These are phyloP conservation scores for Mycena haematopus DNA, from an alignment of 768 basidiomycete species.

Conservation along the genomic window DNA sequence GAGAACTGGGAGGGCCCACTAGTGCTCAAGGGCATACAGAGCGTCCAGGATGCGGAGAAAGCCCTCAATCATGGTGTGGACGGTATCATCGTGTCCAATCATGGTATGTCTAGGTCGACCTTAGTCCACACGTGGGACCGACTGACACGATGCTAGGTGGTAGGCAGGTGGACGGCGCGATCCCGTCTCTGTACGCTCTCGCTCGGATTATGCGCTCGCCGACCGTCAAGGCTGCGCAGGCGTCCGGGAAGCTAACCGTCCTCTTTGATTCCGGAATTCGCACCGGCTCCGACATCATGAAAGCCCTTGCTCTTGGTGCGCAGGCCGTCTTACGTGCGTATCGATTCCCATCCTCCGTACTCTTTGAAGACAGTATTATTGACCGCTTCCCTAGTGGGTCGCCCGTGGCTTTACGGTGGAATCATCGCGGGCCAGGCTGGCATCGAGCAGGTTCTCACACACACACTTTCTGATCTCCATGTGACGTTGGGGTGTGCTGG, in stretches of 20 bases:
- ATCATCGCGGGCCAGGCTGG: constrained; percentile 74
- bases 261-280: constrained; percentile 86
- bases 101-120: constrained; percentile 52
- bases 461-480: constrained; percentile 73
- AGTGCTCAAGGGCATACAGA: constrained; percentile 80
- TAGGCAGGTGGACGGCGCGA: constrained; percentile 79
- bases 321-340: constrained; percentile 75
- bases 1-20: constrained; percentile 82
- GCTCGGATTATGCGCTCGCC: constrained; percentile 70
- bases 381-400: constrained; percentile 54
- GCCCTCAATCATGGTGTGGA: constrained; percentile 69
- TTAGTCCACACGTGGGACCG: not conserved
- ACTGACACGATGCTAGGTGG: constrained; percentile 51
- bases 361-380: not conserved
- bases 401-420: constrained; percentile 80
- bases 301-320: constrained; percentile 86
- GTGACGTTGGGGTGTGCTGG: constrained; percentile 69
- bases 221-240: constrained; percentile 62
- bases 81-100: constrained; percentile 83
- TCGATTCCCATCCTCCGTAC: not conserved
- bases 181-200: constrained; percentile 75
- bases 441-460: constrained; percentile 73
- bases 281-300: constrained; percentile 82
- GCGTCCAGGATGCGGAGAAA: constrained; percentile 70
- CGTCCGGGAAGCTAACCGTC: constrained; percentile 65